A percentile compares a stretch with the other conserved stretches of the same genome.
These are phyloP conservation scores for Brettanomyces nanus DNA, from an alignment of 805 yeast genomes.

Conservation along the genomic window DNA sequence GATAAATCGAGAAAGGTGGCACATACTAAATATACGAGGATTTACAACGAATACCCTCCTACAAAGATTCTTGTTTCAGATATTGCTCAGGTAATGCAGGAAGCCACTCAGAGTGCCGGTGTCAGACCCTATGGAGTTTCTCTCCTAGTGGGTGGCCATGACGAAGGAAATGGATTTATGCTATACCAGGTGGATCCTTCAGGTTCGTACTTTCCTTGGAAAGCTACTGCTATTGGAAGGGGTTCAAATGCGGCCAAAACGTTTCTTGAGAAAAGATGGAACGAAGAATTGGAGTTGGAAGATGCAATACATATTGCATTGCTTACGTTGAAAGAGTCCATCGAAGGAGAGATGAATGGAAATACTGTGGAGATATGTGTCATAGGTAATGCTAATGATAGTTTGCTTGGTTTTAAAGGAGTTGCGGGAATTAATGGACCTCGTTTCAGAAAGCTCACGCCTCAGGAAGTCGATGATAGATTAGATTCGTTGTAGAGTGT, in stretches of 20 bases:
- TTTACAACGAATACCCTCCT: conserved; percentile 96
- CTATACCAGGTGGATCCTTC: conserved; percentile 97
- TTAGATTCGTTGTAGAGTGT: conserved; percentile 69
- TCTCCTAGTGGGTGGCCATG: conserved; percentile 87
- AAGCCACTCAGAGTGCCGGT: conserved; percentile 98
- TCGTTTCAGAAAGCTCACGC: conserved; percentile 70
- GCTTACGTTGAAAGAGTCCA: conserved; percentile 88
- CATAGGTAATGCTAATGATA: conserved; percentile 76
- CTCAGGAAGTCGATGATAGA: conserved; percentile 94
- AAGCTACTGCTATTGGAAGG: conserved; percentile 97
- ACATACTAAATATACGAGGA: conserved; percentile 85
- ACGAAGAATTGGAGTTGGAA: conserved; percentile 91
- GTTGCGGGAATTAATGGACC: conserved; percentile 77
- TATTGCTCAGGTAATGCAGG: conserved; percentile 94
- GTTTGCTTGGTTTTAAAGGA: conserved; percentile 78
- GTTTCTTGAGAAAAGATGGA: conserved; percentile 96
- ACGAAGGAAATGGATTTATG: conserved; percentile 59
- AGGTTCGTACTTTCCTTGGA: conserved; percentile 98
- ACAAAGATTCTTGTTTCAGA: conserved; percentile 90
- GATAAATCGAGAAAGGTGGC: conserved; percentile 92
- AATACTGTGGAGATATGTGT: conserved; percentile 90
- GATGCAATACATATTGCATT: conserved; percentile 97
- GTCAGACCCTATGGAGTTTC: conserved; percentile 99
- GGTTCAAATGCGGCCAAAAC: conserved; percentile 96
- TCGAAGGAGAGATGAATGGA: conserved; percentile 97